Evolutionary conservation across 2,329 filamentous ascomycete species (phyloP), one percentile per base, ranked within the genome.

Genomic region (Monilinia vaccinii-corymbosi): DNA sequence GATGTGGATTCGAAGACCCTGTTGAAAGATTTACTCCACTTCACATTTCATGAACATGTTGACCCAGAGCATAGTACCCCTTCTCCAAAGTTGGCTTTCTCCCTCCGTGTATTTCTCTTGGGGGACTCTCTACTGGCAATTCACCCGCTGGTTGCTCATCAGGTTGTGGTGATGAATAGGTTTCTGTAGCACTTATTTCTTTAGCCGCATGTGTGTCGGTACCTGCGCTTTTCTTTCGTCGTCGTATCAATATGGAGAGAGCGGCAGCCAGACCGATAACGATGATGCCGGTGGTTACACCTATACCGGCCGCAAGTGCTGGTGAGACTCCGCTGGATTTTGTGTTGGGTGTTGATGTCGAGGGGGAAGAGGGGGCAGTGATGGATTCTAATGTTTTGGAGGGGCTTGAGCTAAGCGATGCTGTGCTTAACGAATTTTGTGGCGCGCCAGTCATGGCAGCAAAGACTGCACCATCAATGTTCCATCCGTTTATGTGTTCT

Each of bases 401-500:
- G 13, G 25, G n/a, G 1, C 2, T 6, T 11, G 44, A 36, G 28
- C 31, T 23, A 18, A n/a, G 25, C 16, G 25, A 28, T 10, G 55
- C 18, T 31, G 32, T n/a, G 23, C 10, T 42, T 32, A n/a, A n/a
- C n/a, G 44, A 9, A 25, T 44, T n/a, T 47, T 25, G 44, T n/a
- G 32, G 11, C 10, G 32, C 45, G 11, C 28, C 31, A 1, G 40
- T 52, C 48, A 59, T 59, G 21, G 48, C 36, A 4, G 56, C 28
- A 9, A 59, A 59, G 14, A 59, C 38, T 14, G 28, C 23, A 47
- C 28, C 48, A 6, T 53, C 48, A 31, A 59, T 59, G n/a, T 59
- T 59, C 36, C 49, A 59, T 28, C 48, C 56, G 16, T 59, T 59
- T 4, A 53, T 51, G 16, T 59, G 56, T 23, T 59, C 47, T 31